phyloP scores from a whole-genome alignment of 23 red algal genomes.

The Chondrus crispus region DNA sequence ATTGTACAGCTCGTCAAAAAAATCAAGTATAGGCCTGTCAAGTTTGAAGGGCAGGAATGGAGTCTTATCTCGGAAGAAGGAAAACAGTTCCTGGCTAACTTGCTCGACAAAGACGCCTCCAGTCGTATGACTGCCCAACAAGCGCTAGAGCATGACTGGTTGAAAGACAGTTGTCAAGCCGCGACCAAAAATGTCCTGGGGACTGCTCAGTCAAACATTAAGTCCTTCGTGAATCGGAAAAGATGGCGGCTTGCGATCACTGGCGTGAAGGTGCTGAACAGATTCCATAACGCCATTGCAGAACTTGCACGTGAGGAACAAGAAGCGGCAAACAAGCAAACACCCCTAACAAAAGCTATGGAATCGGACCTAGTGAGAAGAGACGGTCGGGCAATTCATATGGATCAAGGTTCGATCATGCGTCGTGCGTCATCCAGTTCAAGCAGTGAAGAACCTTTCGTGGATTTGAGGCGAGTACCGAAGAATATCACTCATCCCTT shows the following conservation, averaged over 20 bases:
- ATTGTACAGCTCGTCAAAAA: conserved; percentile 68
- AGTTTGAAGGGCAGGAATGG: conserved; percentile 64
- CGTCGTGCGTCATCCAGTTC: not conserved
- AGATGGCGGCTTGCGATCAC: conserved; percentile 66
- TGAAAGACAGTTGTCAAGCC: conserved; percentile 50
- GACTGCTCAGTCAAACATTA: conserved; percentile 62
- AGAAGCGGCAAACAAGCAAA: not conserved
- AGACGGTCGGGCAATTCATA: not conserved
- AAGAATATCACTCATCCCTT: too few species aligned
- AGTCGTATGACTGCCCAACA: conserved; percentile 75
- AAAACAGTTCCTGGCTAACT: conserved; percentile 54
- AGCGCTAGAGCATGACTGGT: conserved; percentile 72
- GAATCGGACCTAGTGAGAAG: conserved; percentile 23
- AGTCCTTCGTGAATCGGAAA: conserved; percentile 45
- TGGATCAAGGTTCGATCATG: too few species aligned
- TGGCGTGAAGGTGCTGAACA: conserved; percentile 67
- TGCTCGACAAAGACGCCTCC: conserved; percentile 74
- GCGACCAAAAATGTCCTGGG: conserved; percentile 51
- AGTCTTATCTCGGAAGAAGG: conserved; percentile 51
- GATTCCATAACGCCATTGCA: conserved; percentile 55
- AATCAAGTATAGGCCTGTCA: conserved; percentile 77
- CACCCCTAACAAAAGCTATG: conserved; percentile 7
- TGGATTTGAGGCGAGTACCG: not conserved
- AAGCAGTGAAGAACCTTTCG: conserved; percentile 31
- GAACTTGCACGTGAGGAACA: conserved; percentile 32